Evolutionary conservation across 345 rosid species (phyloP).

Genomic region (Dimocarpus longan): DNA sequence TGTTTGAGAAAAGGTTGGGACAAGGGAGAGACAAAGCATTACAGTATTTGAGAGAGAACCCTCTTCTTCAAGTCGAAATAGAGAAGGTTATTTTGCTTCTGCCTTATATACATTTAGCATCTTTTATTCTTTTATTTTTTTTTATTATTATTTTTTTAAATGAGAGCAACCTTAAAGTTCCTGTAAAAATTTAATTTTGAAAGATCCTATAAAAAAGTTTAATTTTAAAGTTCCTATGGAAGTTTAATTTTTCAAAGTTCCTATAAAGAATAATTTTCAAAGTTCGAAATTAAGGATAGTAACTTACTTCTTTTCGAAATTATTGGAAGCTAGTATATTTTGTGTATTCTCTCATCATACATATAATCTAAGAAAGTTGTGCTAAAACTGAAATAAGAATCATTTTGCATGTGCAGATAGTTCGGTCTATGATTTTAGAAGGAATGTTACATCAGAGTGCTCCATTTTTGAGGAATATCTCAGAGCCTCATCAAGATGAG

Average conservation of each 20-base stretch:
- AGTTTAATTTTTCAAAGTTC: background rate
- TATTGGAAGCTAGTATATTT: background rate
- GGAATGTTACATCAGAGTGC: slow-evolving; percentile 49
- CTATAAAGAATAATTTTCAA: background rate
- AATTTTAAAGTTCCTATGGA: too few species aligned
- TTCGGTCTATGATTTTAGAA: slow-evolving; percentile 58
- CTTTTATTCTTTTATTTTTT: too few species aligned
- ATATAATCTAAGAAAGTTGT: background rate
- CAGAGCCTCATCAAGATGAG: slow-evolving; percentile 44
- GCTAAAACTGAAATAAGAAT: background rate
- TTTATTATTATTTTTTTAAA: too few species aligned
- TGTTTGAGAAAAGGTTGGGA: slow-evolving; percentile 60
- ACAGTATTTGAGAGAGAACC: slow-evolving; percentile 78
- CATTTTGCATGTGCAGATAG: slow-evolving; percentile 46
- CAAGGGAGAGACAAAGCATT: slow-evolving; percentile 95
- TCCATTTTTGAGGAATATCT: slow-evolving; percentile 34
- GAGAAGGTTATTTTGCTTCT: slow-evolving; percentile 62
- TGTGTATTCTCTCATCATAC: background rate
- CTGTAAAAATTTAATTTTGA: too few species aligned
- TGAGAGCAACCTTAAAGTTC: too few species aligned
- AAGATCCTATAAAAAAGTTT: too few species aligned
- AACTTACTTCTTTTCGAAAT: too few species aligned
- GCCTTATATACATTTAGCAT: background rate
- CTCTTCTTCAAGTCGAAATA: slow-evolving; percentile 60
- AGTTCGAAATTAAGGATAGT: background rate